Conservation (phyloP, 768 basidiomycete species). For the Cystofilobasidium ferigula region DNA sequence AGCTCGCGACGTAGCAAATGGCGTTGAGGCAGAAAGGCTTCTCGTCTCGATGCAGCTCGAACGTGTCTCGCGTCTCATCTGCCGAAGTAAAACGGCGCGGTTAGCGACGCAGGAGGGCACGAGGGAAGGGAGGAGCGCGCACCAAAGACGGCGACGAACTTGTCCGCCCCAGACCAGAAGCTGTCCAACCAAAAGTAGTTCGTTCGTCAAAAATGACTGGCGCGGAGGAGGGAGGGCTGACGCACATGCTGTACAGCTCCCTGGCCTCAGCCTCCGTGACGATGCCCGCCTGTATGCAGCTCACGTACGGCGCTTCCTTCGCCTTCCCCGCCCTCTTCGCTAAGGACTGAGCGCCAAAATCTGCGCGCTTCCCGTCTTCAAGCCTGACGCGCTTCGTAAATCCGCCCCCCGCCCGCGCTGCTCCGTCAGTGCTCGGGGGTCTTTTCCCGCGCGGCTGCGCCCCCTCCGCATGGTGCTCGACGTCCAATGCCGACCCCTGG, state of each 20-base stretch:
- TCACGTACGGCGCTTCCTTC: not conserved
- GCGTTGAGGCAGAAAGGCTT: constrained; percentile 14
- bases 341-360: too few species aligned
- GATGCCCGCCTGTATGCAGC: not conserved
- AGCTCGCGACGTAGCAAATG: constrained; percentile 10
- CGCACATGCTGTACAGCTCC: not conserved
- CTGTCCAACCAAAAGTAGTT: not conserved
- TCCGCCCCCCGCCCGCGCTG: not conserved
- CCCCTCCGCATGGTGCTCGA: too few species aligned
- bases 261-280: constrained; percentile 10
- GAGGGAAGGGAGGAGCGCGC: not conserved
- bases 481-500: not conserved
- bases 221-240: not conserved
- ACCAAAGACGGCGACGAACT: constrained; percentile 14
- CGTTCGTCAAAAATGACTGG: too few species aligned
- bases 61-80: not conserved
- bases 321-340: not conserved
- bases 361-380: not conserved
- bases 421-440: not conserved
- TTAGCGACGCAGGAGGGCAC: not conserved
- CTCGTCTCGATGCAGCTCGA: constrained; percentile 1
- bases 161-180: constrained; percentile 9
- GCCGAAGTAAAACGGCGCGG: not conserved
- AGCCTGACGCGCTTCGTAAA: not conserved
- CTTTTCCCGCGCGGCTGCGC: not conserved